Conservation (phyloP, 1,139 yeast species). For the Protomyces inouyei region DNA sequence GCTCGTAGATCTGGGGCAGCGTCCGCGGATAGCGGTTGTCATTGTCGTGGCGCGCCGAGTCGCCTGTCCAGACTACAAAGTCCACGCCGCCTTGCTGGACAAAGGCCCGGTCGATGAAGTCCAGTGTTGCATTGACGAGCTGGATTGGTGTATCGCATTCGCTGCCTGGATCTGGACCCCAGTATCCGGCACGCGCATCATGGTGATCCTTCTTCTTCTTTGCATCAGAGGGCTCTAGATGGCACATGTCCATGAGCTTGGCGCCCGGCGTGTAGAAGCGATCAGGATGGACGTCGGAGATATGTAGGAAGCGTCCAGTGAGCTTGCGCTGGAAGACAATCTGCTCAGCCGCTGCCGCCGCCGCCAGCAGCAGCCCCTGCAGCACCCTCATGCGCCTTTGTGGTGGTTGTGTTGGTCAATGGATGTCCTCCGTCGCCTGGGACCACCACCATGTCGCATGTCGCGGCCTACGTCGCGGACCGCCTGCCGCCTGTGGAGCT, state of each 20-base stretch:
- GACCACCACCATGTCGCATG: neutral
- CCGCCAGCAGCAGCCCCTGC: neutral
- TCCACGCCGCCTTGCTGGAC: conserved; percentile 53
- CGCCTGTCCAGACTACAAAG: conserved; percentile 88
- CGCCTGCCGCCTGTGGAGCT: neutral
- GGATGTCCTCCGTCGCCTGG: no score
- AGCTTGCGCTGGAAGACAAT: neutral
- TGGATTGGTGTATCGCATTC: conserved; percentile 68
- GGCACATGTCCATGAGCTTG: conserved; percentile 53
- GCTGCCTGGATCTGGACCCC: conserved; percentile 69
- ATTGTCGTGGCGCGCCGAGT: conserved; percentile 78
- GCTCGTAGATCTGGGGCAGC: conserved; percentile 61
- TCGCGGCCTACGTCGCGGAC: neutral
- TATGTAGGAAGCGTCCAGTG: conserved; percentile 18
- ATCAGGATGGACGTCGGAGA: conserved; percentile 79
- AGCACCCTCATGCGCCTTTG: neutral
- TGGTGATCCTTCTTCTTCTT: conserved; percentile 33
- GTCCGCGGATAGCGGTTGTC: conserved; percentile 70
- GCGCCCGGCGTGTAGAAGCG: conserved; percentile 58
- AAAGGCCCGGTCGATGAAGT: conserved; percentile 60
- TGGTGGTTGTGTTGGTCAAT: no score
- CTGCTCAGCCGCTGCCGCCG: neutral
- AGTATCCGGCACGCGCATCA: conserved; percentile 54
- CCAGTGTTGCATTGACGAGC: conserved; percentile 58
- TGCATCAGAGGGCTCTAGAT: conserved; percentile 37